Percentiles rank a stretch among this genome's conserved stretches.
Evolutionary conservation across 106 monocot genomes (phyloP).

Genomic region (Triglochin maritima): DNA sequence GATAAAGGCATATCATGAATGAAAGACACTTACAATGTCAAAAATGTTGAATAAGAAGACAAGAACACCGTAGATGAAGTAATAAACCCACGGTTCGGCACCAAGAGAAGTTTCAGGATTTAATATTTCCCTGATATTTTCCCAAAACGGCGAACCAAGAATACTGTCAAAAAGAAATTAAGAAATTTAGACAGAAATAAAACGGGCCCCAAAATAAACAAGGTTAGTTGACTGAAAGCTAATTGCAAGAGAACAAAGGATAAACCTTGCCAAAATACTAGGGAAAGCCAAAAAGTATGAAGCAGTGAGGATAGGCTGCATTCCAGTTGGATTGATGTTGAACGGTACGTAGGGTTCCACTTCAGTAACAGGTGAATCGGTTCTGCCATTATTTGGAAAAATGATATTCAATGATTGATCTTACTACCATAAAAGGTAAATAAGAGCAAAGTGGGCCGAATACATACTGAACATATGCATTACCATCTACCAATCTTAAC

Average conservation of each 20-base stretch:
- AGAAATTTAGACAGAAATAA: background rate
- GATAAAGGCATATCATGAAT: no score
- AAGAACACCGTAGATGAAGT: conserved; percentile 65
- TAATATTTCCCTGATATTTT: conserved; percentile 73
- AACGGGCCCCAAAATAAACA: background rate
- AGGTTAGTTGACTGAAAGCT: background rate
- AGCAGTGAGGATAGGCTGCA: conserved; percentile 96
- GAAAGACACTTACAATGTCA: conserved; percentile 80
- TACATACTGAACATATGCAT: no score
- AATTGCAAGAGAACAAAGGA: background rate
- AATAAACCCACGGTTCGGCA: conserved; percentile 89
- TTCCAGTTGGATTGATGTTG: conserved; percentile 97
- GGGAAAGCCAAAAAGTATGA: conserved; percentile 91
- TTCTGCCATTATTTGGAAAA: conserved; percentile 24
- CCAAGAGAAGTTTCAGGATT: conserved; percentile 73
- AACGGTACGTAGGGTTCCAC: conserved; percentile 97
- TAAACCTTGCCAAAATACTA: conserved; percentile 77
- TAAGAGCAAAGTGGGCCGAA: no score
- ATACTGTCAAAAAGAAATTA: conserved; percentile 36
- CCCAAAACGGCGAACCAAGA: conserved; percentile 84
- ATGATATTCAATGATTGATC: no score
- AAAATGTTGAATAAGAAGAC: conserved; percentile 99
- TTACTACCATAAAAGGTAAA: no score
- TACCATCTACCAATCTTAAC: no score
- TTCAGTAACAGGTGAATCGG: conserved; percentile 61